Percentiles rank a stretch among this genome's conserved stretches.
phyloP scores from a whole-genome alignment of 1,139 yeast genomes.

The Diutina pseudorugosa region DNA sequence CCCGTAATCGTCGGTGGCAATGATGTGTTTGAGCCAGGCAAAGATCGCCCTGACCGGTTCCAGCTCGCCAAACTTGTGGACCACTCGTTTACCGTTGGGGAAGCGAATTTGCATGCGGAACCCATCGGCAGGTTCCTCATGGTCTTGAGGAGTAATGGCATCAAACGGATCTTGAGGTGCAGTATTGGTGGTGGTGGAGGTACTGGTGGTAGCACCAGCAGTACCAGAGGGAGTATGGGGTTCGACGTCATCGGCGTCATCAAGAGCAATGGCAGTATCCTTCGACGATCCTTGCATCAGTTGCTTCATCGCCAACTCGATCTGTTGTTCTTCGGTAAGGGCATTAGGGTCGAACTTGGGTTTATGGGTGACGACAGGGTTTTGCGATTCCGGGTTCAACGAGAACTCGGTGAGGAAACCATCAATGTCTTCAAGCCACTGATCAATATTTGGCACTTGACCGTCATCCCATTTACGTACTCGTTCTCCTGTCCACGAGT shows the following conservation, averaged over 20 bases:
- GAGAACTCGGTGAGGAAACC: slow-evolving; percentile 54
- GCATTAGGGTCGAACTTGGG: slow-evolving; percentile 44
- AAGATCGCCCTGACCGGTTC: slow-evolving; percentile 38
- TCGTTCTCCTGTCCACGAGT: slow-evolving; percentile 92
- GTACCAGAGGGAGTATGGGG: slow-evolving; percentile 5
- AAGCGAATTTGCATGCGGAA: slow-evolving; percentile 82
- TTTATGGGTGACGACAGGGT: slow-evolving; percentile 54
- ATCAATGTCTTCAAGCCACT: slow-evolving; percentile 50
- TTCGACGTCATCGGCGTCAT: slow-evolving; percentile 6
- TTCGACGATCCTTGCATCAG: slow-evolving; percentile 26
- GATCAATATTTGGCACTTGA: slow-evolving; percentile 40
- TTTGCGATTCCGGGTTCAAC: slow-evolving; percentile 49
- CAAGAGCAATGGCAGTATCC: neutral
- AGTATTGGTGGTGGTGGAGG: too few species aligned
- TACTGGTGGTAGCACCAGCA: slow-evolving; percentile 10
- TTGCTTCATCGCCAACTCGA: slow-evolving; percentile 64
- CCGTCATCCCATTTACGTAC: slow-evolving; percentile 57
- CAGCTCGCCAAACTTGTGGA: slow-evolving; percentile 49
- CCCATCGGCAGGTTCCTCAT: slow-evolving; percentile 44
- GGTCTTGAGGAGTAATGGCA: slow-evolving; percentile 33
- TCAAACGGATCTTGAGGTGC: slow-evolving; percentile 20
- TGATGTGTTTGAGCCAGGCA: slow-evolving; percentile 43
- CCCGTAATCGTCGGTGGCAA: slow-evolving; percentile 35
- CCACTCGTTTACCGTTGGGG: slow-evolving; percentile 73
- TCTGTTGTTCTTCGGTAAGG: slow-evolving; percentile 75